These are phyloP conservation scores for Sclerotinia sclerotiorum DNA, from an alignment of 2,329 filamentous ascomycete species.

Conservation along the genomic window DNA sequence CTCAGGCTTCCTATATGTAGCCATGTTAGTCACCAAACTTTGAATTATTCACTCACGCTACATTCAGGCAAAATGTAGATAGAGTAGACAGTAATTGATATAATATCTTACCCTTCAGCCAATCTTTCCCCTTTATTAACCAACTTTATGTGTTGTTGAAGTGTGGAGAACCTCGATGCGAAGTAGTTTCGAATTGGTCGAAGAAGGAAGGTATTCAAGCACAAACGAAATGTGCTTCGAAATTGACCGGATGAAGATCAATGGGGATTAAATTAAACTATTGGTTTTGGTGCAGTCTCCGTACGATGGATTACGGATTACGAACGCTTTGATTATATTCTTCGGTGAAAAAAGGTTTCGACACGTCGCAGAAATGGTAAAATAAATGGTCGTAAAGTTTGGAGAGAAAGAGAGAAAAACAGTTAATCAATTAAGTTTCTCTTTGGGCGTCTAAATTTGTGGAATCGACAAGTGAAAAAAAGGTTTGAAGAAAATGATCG, in stretches of 20 bases:
- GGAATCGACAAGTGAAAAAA: constrained; percentile 6
- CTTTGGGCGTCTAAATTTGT: neutral
- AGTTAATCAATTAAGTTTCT: constrained; percentile 20
- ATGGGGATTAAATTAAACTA: constrained; percentile 1
- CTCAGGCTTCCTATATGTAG: constrained; percentile 26
- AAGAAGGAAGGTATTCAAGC: constrained; percentile 26
- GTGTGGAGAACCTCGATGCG: neutral
- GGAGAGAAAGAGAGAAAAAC: constrained; percentile 13
- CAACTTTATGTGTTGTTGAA: neutral
- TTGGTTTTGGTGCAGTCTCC: constrained; percentile 1
- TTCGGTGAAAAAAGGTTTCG: constrained; percentile 14
- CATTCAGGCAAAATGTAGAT: neutral
- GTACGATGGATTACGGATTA: constrained; percentile 22
- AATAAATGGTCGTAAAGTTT: constrained; percentile 14
- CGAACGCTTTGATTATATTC: constrained; percentile 23
- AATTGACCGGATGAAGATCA: constrained; percentile 18
- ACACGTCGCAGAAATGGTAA: constrained; percentile 19
- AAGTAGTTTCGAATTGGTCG: constrained; percentile 30
- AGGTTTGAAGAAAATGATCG: constrained; percentile 19
- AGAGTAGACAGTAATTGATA: neutral
- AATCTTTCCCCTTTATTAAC: constrained; percentile 11
- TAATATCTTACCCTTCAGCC: constrained; percentile 13
- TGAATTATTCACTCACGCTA: constrained; percentile 3
- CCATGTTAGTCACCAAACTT: constrained; percentile 31
- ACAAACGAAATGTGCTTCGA: constrained; percentile 25